These are phyloP conservation scores for Soucietia sequanensis DNA, from an alignment of 805 yeast species.

Conservation along the genomic window DNA sequence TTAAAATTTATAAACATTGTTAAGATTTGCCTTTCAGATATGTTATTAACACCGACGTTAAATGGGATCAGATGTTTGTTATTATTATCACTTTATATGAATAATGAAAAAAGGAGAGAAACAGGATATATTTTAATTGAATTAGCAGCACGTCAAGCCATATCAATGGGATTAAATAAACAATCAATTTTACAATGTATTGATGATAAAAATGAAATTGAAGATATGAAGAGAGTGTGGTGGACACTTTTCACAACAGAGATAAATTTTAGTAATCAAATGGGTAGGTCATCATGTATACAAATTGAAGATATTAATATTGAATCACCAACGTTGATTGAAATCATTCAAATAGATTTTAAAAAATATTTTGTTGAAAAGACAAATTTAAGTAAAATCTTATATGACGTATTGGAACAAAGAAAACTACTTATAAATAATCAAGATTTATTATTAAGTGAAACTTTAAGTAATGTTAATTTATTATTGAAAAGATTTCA, in stretches of 20 bases:
- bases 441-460: neutral
- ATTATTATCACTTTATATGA: conserved; percentile 42
- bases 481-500: neutral
- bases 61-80: conserved; percentile 44
- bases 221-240: conserved; percentile 37
- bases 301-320: conserved; percentile 4
- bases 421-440: neutral
- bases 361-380: neutral
- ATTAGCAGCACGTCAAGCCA: conserved; percentile 46
- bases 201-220: neutral
- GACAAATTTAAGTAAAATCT: neutral
- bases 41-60: conserved; percentile 42
- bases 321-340: conserved; percentile 1
- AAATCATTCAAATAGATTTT: neutral
- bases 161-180: conserved; percentile 49
- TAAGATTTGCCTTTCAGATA: conserved; percentile 41
- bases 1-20: conserved; percentile 39
- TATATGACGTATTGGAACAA: neutral
- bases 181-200: conserved; percentile 13
- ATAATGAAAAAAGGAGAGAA: conserved; percentile 45
- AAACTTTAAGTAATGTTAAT: neutral
- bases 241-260: conserved; percentile 46
- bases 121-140: conserved; percentile 49
- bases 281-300: conserved; percentile 7
- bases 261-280: conserved; percentile 8